Percentiles rank a stretch among this genome's conserved stretches.
Evolutionary conservation across 2,329 filamentous ascomycete genomes (phyloP).

Genomic region (Hawksworthiomyces lignivorus): DNA sequence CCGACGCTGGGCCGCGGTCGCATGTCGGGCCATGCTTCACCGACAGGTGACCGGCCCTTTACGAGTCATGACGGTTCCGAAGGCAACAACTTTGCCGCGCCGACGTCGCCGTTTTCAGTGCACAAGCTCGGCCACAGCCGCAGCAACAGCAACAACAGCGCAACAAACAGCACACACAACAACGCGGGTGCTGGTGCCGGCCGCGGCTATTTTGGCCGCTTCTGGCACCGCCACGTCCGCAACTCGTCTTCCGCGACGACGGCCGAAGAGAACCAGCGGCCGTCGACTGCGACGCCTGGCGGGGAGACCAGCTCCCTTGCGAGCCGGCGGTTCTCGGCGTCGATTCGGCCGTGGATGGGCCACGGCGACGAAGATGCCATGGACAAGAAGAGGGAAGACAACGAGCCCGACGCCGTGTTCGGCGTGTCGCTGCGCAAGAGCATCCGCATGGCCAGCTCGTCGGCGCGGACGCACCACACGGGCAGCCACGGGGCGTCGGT

Average conservation of each 20-base stretch:
- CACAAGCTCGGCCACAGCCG: not conserved
- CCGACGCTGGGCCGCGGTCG: too few species aligned
- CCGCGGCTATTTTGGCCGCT: conserved; percentile 6
- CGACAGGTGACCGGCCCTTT: too few species aligned
- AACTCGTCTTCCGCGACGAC: not conserved
- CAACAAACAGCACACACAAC: not conserved
- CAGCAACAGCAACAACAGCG: not conserved
- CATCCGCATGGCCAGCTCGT: conserved; percentile 31
- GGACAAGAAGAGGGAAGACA: not conserved
- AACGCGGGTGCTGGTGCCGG: not conserved
- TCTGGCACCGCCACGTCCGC: conserved; percentile 12
- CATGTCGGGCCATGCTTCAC: too few species aligned
- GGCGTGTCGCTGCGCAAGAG: conserved; percentile 32
- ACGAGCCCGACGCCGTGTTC: conserved; percentile 26
- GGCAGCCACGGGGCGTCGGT: conserved; percentile 24
- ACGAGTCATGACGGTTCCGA: not conserved
- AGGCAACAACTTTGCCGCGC: not conserved
- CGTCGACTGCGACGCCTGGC: conserved; percentile 5
- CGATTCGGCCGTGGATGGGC: conserved; percentile 25
- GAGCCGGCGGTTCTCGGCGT: conserved; percentile 21
- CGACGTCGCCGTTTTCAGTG: not conserved
- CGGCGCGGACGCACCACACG: conserved; percentile 31
- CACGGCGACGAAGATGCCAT: too few species aligned
- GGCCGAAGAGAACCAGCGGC: not conserved
- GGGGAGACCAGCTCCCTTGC: conserved; percentile 6